Conservation (phyloP, 495 filamentous ascomycete genomes). For the Rhypophila decipiens region DNA sequence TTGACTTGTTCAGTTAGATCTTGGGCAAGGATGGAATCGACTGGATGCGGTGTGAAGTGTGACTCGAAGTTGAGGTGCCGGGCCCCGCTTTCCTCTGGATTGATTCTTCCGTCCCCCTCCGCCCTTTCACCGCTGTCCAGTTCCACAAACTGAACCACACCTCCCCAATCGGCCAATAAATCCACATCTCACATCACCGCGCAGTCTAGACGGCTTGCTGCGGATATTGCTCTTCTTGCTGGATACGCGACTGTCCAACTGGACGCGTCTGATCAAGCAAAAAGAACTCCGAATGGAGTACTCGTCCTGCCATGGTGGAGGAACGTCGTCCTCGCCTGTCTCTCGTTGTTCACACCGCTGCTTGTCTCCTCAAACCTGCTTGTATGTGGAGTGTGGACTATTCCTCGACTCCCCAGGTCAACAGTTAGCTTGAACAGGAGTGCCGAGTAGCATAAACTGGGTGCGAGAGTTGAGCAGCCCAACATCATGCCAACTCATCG, state of each 20-base stretch:
- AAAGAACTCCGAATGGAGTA: background rate
- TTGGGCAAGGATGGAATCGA: background rate
- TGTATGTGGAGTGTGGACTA: too few species aligned
- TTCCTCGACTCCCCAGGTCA: too few species aligned
- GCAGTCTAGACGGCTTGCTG: background rate
- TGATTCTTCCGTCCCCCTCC: background rate
- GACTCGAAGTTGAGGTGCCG: background rate
- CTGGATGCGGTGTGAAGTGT: too few species aligned
- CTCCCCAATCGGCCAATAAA: too few species aligned
- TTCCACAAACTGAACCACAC: background rate
- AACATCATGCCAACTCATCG: too few species aligned
- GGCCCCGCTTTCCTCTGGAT: background rate
- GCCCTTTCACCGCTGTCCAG: conserved; percentile 1
- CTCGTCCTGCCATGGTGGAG: too few species aligned
- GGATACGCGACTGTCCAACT: background rate
- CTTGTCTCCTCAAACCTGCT: too few species aligned
- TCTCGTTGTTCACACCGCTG: too few species aligned
- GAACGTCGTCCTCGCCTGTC: too few species aligned
- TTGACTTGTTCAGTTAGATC: background rate
- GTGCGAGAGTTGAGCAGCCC: too few species aligned
- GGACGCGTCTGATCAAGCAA: background rate
- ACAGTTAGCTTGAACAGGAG: too few species aligned
- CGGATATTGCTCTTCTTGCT: background rate
- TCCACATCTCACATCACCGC: background rate
- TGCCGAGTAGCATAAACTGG: too few species aligned